Evolutionary conservation across 2,329 filamentous ascomycete species (phyloP), one percentile per base, ranked within the genome.

Genomic region (Aphanoascus verrucosus): DNA sequence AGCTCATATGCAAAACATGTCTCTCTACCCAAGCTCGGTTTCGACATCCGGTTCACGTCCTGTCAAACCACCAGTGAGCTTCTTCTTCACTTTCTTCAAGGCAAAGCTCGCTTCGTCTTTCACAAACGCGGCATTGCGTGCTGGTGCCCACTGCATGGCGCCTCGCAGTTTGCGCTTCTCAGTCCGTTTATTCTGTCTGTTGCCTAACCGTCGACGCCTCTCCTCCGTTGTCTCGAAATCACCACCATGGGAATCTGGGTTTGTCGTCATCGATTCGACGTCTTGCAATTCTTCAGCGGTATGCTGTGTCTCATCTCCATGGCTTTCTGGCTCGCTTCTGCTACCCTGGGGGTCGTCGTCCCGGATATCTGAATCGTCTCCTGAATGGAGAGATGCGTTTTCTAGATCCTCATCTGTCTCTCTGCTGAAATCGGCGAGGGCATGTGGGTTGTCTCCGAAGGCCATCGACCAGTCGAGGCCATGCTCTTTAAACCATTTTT

Each of bases 71-170:
- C 80, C 79, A 34, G 83, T 84, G 8, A 93, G 77, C 65, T 87
- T 83, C 63, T 86, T 85, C 67, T 84, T 86, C 53, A 94, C 71
- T 67, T 86, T 87, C 43, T 83, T 77, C 4, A 89, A 69, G 0
- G 86, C 88, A 70, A 84, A 90, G 62, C 85, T 84, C 0, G 86
- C 82, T 73, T 97, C 87, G 62, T 96, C 78, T 71, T 93, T 94
- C 42, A 84, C 90, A 67, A 96, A 97, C 60, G 83, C 82, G 19
- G 82, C 75, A 65, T 95, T 95, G 40, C 91, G 78, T 66, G 90
- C 86, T 0, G 91, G 90, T 64, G 83, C 86, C 89, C 90, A 97
- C 68, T 97, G 91, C 88, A 96, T 94, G 65, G 95, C 63, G 0
- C 91, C 91, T 9, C 90, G 78, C 61, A 96, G 89, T 71, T 90